Conservation (phyloP, 2,329 filamentous ascomycete genomes). For the Elsinoe batatas region DNA sequence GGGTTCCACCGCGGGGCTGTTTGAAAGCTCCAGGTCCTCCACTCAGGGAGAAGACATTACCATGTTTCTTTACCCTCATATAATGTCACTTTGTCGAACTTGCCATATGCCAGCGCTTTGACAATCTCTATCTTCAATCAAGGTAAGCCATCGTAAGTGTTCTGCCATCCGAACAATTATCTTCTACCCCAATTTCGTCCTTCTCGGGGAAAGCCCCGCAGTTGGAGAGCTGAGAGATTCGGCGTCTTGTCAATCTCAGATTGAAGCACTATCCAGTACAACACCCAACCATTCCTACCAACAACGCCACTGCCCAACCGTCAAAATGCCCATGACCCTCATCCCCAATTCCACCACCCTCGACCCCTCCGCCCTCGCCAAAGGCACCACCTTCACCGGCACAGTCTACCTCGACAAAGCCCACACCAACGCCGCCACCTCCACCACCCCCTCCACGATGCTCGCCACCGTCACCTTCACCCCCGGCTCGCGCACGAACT, state of each 20-base stretch:
- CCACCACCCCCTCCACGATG: slow-evolving; percentile 21
- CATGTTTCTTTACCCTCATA: too few relatives aligned
- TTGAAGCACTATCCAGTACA: not conserved
- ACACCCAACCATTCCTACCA: not conserved
- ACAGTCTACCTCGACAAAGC: slow-evolving; percentile 26
- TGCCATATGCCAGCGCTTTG: not conserved
- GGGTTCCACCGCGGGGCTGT: slow-evolving; percentile 1
- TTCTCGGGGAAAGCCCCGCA: slow-evolving; percentile 7
- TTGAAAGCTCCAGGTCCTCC: not conserved
- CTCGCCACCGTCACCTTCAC: slow-evolving; percentile 31
- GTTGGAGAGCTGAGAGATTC: not conserved
- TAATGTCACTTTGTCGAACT: not conserved
- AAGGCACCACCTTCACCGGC: slow-evolving; percentile 23
- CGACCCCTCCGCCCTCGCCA: slow-evolving; percentile 7
- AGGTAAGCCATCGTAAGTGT: not conserved
- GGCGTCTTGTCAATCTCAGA: too few relatives aligned
- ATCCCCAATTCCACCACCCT: slow-evolving; percentile 7
- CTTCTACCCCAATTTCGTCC: not conserved
- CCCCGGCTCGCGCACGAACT: slow-evolving; percentile 35
- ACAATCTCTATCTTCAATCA: not conserved
- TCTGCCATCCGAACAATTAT: not conserved
- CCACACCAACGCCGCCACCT: slow-evolving; percentile 22
- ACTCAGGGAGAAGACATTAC: slow-evolving; percentile 7
- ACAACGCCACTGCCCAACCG: not conserved
- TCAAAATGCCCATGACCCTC: slow-evolving; percentile 10